Evolutionary conservation across 352 stramenopile species (phyloP).

Genomic region (Thraustotheca clavata): DNA sequence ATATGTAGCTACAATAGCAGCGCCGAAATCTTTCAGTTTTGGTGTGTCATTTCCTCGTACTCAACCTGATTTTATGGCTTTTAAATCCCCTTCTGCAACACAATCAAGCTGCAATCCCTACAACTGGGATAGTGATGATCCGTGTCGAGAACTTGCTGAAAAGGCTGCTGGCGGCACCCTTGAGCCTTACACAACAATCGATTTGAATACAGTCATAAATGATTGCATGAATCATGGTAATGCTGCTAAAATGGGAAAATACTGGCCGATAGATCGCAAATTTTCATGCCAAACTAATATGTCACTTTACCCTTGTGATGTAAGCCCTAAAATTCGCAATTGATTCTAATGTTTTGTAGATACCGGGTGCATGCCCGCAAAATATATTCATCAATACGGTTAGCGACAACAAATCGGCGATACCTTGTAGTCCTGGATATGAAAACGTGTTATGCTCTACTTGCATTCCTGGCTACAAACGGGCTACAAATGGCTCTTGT

Average conservation of each 20-base stretch:
- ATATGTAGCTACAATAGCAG: background rate
- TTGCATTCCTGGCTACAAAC: slow-evolving; percentile 38
- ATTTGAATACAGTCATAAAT: background rate
- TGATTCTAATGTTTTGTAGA: slow-evolving; percentile 20
- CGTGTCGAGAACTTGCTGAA: background rate
- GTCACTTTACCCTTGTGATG: slow-evolving; percentile 59
- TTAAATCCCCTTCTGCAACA: background rate
- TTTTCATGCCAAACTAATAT: slow-evolving; percentile 50
- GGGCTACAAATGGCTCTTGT: slow-evolving; percentile 40
- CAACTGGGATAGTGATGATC: background rate
- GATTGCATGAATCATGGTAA: slow-evolving; percentile 29
- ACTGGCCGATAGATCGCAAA: slow-evolving; percentile 44
- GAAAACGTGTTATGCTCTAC: slow-evolving; percentile 37
- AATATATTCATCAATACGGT: slow-evolving; percentile 39
- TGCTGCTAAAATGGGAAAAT: slow-evolving; percentile 41
- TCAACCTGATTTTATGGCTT: slow-evolving; percentile 4
- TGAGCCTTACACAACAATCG: background rate
- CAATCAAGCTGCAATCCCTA: background rate
- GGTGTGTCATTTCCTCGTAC: background rate
- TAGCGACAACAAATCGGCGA: slow-evolving; percentile 17
- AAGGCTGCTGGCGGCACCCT: background rate
- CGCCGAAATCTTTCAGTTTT: background rate
- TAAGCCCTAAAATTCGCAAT: slow-evolving; percentile 1
- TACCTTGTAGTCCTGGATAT: slow-evolving; percentile 25
- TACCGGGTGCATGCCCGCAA: slow-evolving; percentile 37